Evolutionary conservation across 345 rosid genomes (phyloP).

Genomic region (Orychophragmus violaceus): DNA sequence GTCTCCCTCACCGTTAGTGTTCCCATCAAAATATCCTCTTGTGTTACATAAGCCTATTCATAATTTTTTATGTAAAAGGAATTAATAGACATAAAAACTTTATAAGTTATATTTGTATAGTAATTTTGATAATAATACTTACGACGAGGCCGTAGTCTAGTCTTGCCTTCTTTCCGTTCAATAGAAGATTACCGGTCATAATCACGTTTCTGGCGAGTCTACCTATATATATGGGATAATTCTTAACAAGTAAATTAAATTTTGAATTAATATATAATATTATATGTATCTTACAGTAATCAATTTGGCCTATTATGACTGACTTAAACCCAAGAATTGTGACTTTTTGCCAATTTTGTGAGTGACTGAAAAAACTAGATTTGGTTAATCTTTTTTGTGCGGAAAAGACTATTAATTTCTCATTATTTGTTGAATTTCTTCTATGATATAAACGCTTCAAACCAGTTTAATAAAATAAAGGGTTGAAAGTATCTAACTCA

Average conservation of each 20-base stretch:
- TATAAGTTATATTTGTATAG: not conserved
- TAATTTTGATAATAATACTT: conserved; percentile 35
- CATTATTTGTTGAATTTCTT: too few relatives aligned
- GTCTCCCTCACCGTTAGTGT: conserved; percentile 78
- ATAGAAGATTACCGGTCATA: conserved; percentile 86
- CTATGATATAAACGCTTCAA: too few relatives aligned
- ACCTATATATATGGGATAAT: conserved; percentile 38
- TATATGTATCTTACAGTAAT: not conserved
- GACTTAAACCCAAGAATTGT: too few relatives aligned
- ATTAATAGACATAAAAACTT: not conserved
- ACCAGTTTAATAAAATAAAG: too few relatives aligned
- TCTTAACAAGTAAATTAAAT: not conserved
- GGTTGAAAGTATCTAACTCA: too few relatives aligned
- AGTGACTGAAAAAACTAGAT: too few relatives aligned
- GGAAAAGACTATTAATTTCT: too few relatives aligned
- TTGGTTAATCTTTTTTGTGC: too few relatives aligned
- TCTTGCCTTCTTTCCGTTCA: conserved; percentile 81
- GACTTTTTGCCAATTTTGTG: too few relatives aligned
- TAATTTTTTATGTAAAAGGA: not conserved
- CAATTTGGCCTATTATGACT: too few relatives aligned
- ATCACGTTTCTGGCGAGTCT: conserved; percentile 86
- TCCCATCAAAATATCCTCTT: conserved; percentile 63
- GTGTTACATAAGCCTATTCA: conserved; percentile 50
- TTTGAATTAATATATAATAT: not conserved
- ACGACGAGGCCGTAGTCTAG: conserved; percentile 54